Percentiles rank a stretch among this genome's conserved stretches.
phyloP scores from a whole-genome alignment of 768 basidiomycete species.

The Amanita pseudoporphyria region DNA sequence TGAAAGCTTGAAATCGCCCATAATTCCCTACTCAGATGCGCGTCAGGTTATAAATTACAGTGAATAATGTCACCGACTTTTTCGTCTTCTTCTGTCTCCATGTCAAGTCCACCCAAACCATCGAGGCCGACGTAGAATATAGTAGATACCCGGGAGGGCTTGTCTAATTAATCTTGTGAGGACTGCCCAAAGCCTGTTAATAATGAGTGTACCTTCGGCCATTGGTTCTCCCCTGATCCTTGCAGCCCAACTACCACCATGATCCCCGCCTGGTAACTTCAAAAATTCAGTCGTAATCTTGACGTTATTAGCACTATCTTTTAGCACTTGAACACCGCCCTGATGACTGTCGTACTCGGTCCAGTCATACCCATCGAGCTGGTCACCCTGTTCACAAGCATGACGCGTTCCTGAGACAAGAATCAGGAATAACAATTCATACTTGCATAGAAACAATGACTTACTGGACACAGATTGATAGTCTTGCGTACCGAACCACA shows the following conservation, averaged over 20 bases:
- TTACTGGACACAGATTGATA: slow-evolving; percentile 60
- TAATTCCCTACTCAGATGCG: slow-evolving; percentile 49
- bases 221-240: slow-evolving; percentile 77
- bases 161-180: slow-evolving; percentile 15
- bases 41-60: background rate
- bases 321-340: slow-evolving; percentile 78
- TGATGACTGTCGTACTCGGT: slow-evolving; percentile 79
- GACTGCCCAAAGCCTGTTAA: too few relatives aligned
- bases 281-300: slow-evolving; percentile 77
- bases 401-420: slow-evolving; percentile 57
- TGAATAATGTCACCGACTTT: slow-evolving; percentile 40
- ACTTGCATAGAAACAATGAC: slow-evolving; percentile 16
- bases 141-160: slow-evolving; percentile 58
- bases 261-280: slow-evolving; percentile 73
- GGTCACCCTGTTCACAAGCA: slow-evolving; percentile 83
- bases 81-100: slow-evolving; percentile 70
- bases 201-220: slow-evolving; percentile 38
- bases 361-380: slow-evolving; percentile 77
- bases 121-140: slow-evolving; percentile 87
- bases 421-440: slow-evolving; percentile 5
- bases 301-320: slow-evolving; percentile 77
- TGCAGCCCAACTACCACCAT: slow-evolving; percentile 86
- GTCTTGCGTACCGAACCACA: slow-evolving; percentile 91
- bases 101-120: slow-evolving; percentile 72
- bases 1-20: slow-evolving; percentile 56